Conservation (phyloP, 2,329 filamentous ascomycete genomes). For the Chrysoporthe austroafricana region DNA sequence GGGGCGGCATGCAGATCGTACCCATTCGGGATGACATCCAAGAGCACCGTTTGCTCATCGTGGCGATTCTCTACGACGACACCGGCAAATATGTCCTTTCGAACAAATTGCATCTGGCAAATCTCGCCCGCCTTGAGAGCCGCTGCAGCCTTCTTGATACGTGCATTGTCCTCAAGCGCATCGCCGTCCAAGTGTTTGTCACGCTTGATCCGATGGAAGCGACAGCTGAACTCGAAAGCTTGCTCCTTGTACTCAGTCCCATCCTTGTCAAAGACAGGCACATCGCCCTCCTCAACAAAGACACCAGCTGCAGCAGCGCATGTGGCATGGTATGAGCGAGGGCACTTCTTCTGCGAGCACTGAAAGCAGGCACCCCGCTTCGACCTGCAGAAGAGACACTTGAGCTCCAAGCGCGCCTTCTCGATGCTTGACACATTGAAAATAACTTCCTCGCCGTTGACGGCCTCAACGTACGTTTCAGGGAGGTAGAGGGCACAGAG, state of each 20-base stretch:
- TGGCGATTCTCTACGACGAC: slow-evolving; percentile 81
- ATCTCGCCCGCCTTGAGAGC: slow-evolving; percentile 73
- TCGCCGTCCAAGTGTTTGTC: slow-evolving; percentile 74
- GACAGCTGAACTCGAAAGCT: slow-evolving; percentile 90
- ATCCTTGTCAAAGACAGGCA: slow-evolving; percentile 87
- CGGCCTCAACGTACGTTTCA: slow-evolving; percentile 81
- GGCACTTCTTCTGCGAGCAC: slow-evolving; percentile 93
- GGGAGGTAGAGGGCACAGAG: slow-evolving; percentile 90
- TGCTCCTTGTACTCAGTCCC: slow-evolving; percentile 91
- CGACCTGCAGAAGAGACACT: slow-evolving; percentile 92
- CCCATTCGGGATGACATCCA: slow-evolving; percentile 85
- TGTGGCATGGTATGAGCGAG: slow-evolving; percentile 90
- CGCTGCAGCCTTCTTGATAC: slow-evolving; percentile 69
- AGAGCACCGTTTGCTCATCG: slow-evolving; percentile 74
- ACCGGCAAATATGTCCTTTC: slow-evolving; percentile 88
- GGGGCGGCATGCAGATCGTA: slow-evolving; percentile 49
- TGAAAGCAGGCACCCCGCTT: slow-evolving; percentile 97
- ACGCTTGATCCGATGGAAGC: slow-evolving; percentile 89
- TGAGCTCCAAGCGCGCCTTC: slow-evolving; percentile 86
- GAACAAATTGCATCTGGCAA: slow-evolving; percentile 83
- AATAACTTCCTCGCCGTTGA: slow-evolving; percentile 73
- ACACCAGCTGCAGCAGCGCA: slow-evolving; percentile 92
- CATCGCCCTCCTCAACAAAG: slow-evolving; percentile 83
- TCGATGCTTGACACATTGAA: slow-evolving; percentile 80
- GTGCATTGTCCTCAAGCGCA: slow-evolving; percentile 69